These are phyloP conservation scores for Leucoagaricus sp. DNA, from an alignment of 1,284 basidiomycete species.

Conservation along the genomic window DNA sequence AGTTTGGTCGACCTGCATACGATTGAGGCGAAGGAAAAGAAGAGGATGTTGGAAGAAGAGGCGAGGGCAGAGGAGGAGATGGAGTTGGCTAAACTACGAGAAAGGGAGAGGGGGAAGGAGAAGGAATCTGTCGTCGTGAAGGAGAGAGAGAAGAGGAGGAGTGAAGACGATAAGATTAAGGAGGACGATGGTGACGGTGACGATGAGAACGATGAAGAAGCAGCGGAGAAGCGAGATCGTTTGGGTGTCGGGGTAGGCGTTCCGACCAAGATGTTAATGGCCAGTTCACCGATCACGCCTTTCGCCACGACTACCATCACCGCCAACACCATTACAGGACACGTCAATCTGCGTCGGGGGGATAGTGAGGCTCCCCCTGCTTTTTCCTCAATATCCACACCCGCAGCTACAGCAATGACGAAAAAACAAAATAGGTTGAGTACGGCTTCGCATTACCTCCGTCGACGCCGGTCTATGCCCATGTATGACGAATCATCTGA, in stretches of 20 bases:
- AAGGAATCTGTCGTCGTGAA: neutral
- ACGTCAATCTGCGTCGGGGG: neutral
- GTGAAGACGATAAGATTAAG: slow-evolving; percentile 12
- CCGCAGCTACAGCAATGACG: neutral
- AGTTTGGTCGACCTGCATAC: slow-evolving; percentile 46
- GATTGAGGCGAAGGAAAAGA: slow-evolving; percentile 31
- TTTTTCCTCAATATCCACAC: neutral
- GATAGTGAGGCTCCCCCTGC: neutral
- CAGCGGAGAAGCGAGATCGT: slow-evolving; percentile 7
- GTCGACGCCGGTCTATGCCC: slow-evolving; percentile 59
- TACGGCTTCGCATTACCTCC: slow-evolving; percentile 34
- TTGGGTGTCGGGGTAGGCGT: neutral
- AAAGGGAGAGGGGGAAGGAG: slow-evolving; percentile 21
- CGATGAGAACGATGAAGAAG: slow-evolving; percentile 8
- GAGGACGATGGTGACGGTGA: slow-evolving; percentile 8
- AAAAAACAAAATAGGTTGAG: slow-evolving; percentile 26
- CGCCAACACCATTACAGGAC: neutral
- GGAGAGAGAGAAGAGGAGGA: slow-evolving; percentile 6
- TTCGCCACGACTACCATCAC: neutral
- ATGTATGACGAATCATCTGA: slow-evolving; percentile 47
- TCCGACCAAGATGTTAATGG: slow-evolving; percentile 7
- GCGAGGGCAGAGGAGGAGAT: slow-evolving; percentile 30
- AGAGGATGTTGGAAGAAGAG: slow-evolving; percentile 32
- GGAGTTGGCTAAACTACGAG: slow-evolving; percentile 21
- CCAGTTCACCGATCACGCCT: neutral